Evolutionary conservation across 1,139 yeast genomes (phyloP), one percentile per base, ranked within the genome.

Genomic region (Lodderomyces theae): DNA sequence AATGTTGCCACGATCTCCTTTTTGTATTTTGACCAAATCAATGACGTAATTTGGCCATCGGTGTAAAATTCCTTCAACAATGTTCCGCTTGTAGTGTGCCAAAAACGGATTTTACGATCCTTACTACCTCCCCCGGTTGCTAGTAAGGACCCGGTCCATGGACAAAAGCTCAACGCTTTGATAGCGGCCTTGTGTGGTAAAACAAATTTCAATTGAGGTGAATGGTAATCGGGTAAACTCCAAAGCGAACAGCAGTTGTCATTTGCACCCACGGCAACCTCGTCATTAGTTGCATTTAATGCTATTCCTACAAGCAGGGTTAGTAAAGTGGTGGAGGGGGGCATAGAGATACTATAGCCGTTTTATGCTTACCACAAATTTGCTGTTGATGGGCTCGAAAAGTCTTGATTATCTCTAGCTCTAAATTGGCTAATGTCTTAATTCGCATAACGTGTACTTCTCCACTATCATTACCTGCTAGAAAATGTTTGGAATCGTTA

Each of bases 71-170:
- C 66, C 8, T 72, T 67, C 25, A 88, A 60, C 34, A 86, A 58
- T 0, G 92, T 82, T 0, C 96, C 96, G 0, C 92, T 72, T 2
- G 65, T 64, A 0, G 92, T 74, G 59, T 90, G 95, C 96, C 96
- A 89, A 56, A 88, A 86, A 40, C 88, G 66, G 15, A 82, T 68
- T 18, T 69, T 69, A 31, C 74, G 51, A 49, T 72, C 77, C 40
- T 56, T 62, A 13, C 60, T 58, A 3, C 77, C 77, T 1, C 72
- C 76, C 1, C 77, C 77, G 0, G 76, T 70, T 3, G 70, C 76
- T 25, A 72, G 46, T 9, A 72, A 51, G 2, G 65, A 56, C 8
- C 53, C 53, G 0, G 72, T 53, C 77, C 77, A 71, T 0, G 77
- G 77, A 48, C 76, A 70, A 46, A 60, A 72, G n/a, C 65, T 63